These are phyloP conservation scores for Cupressus sempervirens DNA, from an alignment of 75 land plant species.

Conservation along the genomic window DNA sequence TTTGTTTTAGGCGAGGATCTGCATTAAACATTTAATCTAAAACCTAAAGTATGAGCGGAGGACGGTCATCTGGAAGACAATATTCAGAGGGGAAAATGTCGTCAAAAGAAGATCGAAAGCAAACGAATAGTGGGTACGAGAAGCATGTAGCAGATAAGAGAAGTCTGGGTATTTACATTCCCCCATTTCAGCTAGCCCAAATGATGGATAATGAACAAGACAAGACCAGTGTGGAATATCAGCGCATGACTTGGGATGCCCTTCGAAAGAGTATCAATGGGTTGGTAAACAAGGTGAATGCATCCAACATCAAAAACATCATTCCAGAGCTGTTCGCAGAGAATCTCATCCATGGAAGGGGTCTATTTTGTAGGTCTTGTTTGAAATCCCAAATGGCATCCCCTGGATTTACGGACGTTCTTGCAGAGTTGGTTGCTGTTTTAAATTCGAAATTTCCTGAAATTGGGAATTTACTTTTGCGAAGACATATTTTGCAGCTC, in stretches of 20 bases:
- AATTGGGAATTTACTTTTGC: too few species aligned
- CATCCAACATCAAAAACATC: constrained; percentile 56
- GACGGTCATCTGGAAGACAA: background rate
- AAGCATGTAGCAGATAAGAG: background rate
- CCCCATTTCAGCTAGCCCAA: constrained; percentile 74
- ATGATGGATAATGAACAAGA: constrained; percentile 81
- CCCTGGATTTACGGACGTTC: too few species aligned
- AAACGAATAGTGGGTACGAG: background rate
- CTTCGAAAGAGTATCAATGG: too few species aligned
- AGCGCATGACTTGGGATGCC: too few species aligned
- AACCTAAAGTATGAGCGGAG: background rate
- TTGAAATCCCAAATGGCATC: too few species aligned
- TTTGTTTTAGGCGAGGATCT: background rate
- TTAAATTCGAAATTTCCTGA: too few species aligned
- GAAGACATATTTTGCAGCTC: too few species aligned
- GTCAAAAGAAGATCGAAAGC: background rate
- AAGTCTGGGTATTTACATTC: constrained; percentile 81
- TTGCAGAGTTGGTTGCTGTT: too few species aligned
- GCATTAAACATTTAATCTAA: background rate
- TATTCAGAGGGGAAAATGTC: background rate
- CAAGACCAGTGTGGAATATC: constrained; percentile 33
- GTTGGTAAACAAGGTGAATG: too few species aligned
- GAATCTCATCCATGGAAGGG: constrained; percentile 61
- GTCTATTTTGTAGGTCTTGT: too few species aligned
- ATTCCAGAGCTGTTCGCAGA: constrained; percentile 81